Evolutionary conservation across 1,284 basidiomycete genomes (phyloP).

Genomic region (Ceratobasidium theobromae): DNA sequence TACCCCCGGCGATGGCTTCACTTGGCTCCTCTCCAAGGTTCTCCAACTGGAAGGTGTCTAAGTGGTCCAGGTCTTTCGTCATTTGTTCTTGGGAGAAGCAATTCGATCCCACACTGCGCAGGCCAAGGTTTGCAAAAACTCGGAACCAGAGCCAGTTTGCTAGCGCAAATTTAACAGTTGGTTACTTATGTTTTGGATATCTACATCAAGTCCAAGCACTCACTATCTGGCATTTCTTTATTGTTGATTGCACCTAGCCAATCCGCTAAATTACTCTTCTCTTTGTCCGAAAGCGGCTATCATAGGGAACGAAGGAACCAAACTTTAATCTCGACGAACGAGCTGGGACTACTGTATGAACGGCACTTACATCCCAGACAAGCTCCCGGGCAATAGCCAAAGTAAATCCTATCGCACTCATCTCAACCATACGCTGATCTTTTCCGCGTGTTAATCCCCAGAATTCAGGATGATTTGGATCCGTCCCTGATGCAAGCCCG

Average conservation of each 20-base stretch:
- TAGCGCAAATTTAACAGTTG: constrained; percentile 40
- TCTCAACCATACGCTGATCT: constrained; percentile 82
- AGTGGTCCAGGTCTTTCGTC: constrained; percentile 71
- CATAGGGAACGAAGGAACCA: background rate
- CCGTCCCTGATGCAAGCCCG: constrained; percentile 66
- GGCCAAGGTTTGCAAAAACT: constrained; percentile 75
- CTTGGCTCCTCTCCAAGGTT: constrained; percentile 40
- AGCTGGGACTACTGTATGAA: no score
- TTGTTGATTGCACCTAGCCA: constrained; percentile 77
- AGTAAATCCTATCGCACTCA: constrained; percentile 72
- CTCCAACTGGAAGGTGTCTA: constrained; percentile 77
- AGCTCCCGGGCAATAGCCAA: constrained; percentile 65
- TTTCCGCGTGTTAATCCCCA: constrained; percentile 75
- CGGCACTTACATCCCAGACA: constrained; percentile 62
- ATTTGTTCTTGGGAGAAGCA: constrained; percentile 57
- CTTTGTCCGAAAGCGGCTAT: constrained; percentile 49
- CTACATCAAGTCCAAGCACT: background rate
- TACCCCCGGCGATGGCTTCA: background rate
- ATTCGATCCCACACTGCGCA: constrained; percentile 61
- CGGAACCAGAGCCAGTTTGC: constrained; percentile 84
- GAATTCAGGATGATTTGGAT: constrained; percentile 65
- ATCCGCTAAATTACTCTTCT: constrained; percentile 59
- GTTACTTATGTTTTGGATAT: no score
- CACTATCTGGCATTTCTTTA: constrained; percentile 54
- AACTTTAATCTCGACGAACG: no score